Conservation (phyloP, 2,329 filamentous ascomycete species). For the Chaetomiaceae sp. region DNA sequence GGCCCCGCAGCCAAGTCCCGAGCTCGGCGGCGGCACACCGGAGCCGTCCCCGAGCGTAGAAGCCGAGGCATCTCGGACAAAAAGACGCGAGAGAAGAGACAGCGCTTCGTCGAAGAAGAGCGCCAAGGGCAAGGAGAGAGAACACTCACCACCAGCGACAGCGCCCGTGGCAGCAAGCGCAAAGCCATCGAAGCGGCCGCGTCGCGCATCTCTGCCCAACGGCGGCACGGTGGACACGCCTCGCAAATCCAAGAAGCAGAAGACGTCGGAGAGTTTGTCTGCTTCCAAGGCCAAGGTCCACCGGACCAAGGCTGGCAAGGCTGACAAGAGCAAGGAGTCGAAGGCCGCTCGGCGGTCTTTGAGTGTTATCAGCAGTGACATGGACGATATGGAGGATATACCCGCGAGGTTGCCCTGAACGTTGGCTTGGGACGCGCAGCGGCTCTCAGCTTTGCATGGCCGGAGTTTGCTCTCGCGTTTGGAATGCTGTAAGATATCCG, state of each 20-base stretch:
- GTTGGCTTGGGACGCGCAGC: neutral
- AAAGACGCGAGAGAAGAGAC: conserved; percentile 1
- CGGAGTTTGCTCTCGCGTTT: neutral
- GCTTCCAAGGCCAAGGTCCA: neutral
- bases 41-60: conserved; percentile 7
- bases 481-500: neutral
- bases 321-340: neutral
- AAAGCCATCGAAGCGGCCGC: conserved; percentile 1
- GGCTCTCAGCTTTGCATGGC: neutral
- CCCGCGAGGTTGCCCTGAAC: conserved; percentile 29
- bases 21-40: neutral
- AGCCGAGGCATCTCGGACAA: conserved; percentile 7
- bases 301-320: neutral
- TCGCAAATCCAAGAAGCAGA: conserved; percentile 1
- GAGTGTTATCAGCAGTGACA: conserved; percentile 26
- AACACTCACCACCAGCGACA: neutral
- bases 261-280: neutral
- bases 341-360: neutral
- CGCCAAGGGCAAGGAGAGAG: neutral
- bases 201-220: neutral
- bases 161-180: neutral
- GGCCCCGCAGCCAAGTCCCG: neutral
- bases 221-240: neutral
- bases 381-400: conserved; percentile 44
- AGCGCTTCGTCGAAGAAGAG: neutral